Conservation (phyloP, 1,284 basidiomycete genomes). For the Trichosporon asahii region DNA sequence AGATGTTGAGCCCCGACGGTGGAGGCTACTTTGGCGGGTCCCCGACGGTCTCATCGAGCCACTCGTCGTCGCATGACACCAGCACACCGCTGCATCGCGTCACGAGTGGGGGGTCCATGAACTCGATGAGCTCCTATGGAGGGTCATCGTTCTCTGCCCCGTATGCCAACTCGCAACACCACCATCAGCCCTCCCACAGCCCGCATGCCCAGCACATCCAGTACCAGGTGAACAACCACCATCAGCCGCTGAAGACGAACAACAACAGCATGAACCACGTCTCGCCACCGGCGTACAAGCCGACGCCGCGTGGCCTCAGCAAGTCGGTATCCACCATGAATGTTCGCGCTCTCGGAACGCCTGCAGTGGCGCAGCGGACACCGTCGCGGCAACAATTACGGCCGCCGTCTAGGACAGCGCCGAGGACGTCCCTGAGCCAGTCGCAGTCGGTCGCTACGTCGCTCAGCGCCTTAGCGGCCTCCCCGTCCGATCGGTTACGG, state of each 20-base stretch:
- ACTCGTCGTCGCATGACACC: not conserved
- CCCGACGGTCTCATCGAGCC: not conserved
- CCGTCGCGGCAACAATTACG: not conserved
- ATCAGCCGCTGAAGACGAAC: not conserved
- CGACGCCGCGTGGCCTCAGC: conserved; percentile 2
- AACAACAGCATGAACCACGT: not conserved
- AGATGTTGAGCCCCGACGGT: conserved; percentile 29
- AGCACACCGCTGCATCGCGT: conserved; percentile 13
- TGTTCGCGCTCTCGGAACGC: not conserved
- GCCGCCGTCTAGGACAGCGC: not conserved
- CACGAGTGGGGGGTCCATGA: conserved; percentile 12
- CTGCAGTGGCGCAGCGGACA: not conserved
- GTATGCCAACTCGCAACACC: not conserved
- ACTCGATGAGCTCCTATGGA: conserved; percentile 4
- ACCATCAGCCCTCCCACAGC: not conserved
- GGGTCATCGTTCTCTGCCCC: not conserved
- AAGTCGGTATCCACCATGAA: not conserved
- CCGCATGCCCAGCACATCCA: not conserved
- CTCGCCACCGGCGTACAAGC: not conserved
- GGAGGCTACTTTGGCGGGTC: conserved; percentile 5
- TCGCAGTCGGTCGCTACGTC: conserved; percentile 11
- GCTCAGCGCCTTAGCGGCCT: not conserved
- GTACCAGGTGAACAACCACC: not conserved
- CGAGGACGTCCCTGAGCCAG: conserved; percentile 11
- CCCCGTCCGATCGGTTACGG: not conserved